Base-by-base conservation (phyloP, 1,284 basidiomycete species). In the Ceratobasidium theobromae region DNA sequence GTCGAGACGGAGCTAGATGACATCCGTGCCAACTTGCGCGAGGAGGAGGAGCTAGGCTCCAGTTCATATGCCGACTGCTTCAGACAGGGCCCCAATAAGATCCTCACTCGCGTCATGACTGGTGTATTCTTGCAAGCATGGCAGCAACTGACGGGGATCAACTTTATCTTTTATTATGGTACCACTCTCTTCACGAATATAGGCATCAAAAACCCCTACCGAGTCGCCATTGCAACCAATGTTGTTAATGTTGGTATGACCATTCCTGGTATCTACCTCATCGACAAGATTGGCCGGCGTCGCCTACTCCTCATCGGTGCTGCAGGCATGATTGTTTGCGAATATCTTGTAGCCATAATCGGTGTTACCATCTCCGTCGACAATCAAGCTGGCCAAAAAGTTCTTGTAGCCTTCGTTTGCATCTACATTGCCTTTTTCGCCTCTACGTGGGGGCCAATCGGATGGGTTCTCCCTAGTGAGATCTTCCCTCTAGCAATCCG, bases 81-180 rank as follows among this genome's bases (percentile, higher is more conserved):
- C 84, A 79, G 67, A 28, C 54, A 74, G 69, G 62, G 65, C 69
- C 78, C 86, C 71, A 87, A 87, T 77, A 86, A 83, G 75, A 81
- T 88, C 73, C 79, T 83, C 67, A 81, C 88, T 73, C 87, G 92
- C 67, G 91, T 89, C 35, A 78, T 90, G 71, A 86, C 89, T 32
- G 93, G 91, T 70, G 87, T 87, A 72, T 82, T 83, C 74, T 45
- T 64, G 73, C 89, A 91, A 76, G 86, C 82, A 66, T 85, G 82
- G 84, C 90, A 92, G 77, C 89, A 94, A 78, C 84, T 89, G 73
- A 91, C 89, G 40, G 90, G 88, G 74, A 82, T 91, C 82, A 93
- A 93, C 82, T 91, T 92, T 77, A 90, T 93, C 79, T 91, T 91
- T 81, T 86, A 82, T 75, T 84, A 83, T 77, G 86, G 87, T 54